These are phyloP conservation scores for Apiotrichum domesticum DNA, from an alignment of 1,284 basidiomycete species.

Conservation along the genomic window DNA sequence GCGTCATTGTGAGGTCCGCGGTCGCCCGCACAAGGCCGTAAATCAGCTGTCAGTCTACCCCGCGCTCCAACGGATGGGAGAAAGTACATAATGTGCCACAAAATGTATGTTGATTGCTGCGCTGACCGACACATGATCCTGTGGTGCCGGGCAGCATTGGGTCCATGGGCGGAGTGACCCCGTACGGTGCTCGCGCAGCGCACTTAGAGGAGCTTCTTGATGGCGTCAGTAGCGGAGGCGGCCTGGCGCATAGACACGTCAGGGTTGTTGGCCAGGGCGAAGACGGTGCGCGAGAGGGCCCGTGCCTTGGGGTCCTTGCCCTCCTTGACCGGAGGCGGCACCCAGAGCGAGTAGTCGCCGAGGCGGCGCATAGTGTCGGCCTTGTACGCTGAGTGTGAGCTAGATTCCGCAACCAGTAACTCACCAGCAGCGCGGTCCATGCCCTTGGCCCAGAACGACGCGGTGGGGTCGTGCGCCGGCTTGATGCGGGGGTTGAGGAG, in stretches of 20 bases:
- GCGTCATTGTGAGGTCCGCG: too few species aligned
- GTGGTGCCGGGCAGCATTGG: background rate
- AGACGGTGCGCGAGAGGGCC: background rate
- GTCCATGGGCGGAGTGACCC: background rate
- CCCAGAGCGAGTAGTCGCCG: slow-evolving; percentile 20
- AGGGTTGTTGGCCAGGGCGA: slow-evolving; percentile 5
- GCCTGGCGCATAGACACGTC: slow-evolving; percentile 2
- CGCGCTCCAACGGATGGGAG: background rate
- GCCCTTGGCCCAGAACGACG: slow-evolving; percentile 17
- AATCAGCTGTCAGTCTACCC: too few species aligned
- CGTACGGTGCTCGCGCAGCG: background rate
- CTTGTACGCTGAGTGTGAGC: slow-evolving; percentile 15
- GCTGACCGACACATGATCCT: background rate
- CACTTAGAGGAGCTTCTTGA: slow-evolving; percentile 2
- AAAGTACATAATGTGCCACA: background rate
- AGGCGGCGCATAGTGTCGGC: slow-evolving; percentile 17
- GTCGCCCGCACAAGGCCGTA: too few species aligned
- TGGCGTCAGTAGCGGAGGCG: slow-evolving; percentile 1
- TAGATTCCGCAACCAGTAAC: background rate
- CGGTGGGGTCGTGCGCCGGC: background rate
- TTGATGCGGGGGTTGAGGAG: background rate
- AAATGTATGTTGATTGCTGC: background rate
- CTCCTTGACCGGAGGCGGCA: slow-evolving; percentile 4
- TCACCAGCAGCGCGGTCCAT: slow-evolving; percentile 14
- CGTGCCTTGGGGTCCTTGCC: background rate